Percentiles rank a stretch among this genome's conserved stretches.
Evolutionary conservation across 2,329 filamentous ascomycete species (phyloP).

Genomic region (Helminthosporium solani): DNA sequence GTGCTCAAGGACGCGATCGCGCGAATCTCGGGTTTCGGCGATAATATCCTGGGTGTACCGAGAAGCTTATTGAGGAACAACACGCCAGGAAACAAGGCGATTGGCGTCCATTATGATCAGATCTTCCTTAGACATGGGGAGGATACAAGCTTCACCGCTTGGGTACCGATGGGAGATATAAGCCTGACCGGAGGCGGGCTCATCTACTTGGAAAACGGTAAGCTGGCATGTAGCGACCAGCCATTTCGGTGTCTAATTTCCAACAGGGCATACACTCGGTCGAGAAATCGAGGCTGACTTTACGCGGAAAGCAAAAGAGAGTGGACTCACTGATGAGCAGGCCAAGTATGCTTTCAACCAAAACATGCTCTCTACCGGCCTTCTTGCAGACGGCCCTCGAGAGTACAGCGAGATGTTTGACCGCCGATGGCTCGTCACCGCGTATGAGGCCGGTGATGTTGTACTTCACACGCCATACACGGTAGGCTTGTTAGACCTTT

Average conservation of each 20-base stretch:
- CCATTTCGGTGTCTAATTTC: background rate
- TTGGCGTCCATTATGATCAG: conserved; percentile 63
- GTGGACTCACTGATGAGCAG: conserved; percentile 56
- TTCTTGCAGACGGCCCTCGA: conserved; percentile 54
- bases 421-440: conserved; percentile 53
- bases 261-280: conserved; percentile 48
- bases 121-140: conserved; percentile 59
- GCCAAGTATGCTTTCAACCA: conserved; percentile 49
- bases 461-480: conserved; percentile 41
- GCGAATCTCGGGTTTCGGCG: conserved; percentile 56
- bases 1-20: conserved; percentile 53
- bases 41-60: conserved; percentile 48
- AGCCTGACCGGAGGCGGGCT: conserved; percentile 57
- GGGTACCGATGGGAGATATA: conserved; percentile 59
- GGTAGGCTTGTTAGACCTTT: no score
- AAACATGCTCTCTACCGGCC: conserved; percentile 60
- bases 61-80: conserved; percentile 59
- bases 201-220: conserved; percentile 58
- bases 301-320: conserved; percentile 48
- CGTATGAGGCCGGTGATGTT: conserved; percentile 57
- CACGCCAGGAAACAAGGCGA: conserved; percentile 57
- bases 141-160: conserved; percentile 57
- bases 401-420: conserved; percentile 47
- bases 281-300: conserved; percentile 54
- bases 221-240: background rate